phyloP scores from a whole-genome alignment of 805 yeast genomes.

The Brettanomyces anomalus region DNA sequence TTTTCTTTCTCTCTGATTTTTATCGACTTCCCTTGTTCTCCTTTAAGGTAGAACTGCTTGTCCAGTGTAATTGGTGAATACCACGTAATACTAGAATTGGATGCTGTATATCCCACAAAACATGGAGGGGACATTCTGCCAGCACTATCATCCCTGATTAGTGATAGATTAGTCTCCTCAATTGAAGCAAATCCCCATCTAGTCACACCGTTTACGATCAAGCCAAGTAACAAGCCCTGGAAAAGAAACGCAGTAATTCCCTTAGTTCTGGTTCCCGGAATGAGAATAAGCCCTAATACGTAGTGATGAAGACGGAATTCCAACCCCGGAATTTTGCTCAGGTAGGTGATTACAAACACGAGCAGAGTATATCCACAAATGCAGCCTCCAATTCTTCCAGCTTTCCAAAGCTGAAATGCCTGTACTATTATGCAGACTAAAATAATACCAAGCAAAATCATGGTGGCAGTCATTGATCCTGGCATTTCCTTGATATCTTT shows the following conservation, averaged over 20 bases:
- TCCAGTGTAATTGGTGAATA: not conserved
- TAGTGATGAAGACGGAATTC: constrained; percentile 74
- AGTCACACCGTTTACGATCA: constrained; percentile 75
- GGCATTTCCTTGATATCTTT: constrained; percentile 66
- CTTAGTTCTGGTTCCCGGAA: constrained; percentile 78
- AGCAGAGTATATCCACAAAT: constrained; percentile 43
- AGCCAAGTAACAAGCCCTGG: constrained; percentile 79
- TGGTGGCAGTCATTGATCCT: constrained; percentile 63
- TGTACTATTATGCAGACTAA: constrained; percentile 57
- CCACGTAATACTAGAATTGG: constrained; percentile 32
- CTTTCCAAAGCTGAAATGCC: constrained; percentile 71
- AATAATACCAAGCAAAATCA: constrained; percentile 39
- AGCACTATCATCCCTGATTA: constrained; percentile 69
- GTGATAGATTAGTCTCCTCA: constrained; percentile 61
- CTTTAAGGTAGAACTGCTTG: not conserved
- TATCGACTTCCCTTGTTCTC: not conserved
- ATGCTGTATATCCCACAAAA: constrained; percentile 18
- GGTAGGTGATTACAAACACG: constrained; percentile 31
- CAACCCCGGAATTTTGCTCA: constrained; percentile 43
- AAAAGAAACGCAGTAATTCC: constrained; percentile 63
- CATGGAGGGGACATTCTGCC: constrained; percentile 44
- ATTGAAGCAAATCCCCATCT: constrained; percentile 93
- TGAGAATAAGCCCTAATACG: constrained; percentile 62
- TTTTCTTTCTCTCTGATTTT: not conserved
- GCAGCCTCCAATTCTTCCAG: constrained; percentile 58